phyloP scores from a whole-genome alignment of 257 asterid genomes.

The Solanum etuberosum region DNA sequence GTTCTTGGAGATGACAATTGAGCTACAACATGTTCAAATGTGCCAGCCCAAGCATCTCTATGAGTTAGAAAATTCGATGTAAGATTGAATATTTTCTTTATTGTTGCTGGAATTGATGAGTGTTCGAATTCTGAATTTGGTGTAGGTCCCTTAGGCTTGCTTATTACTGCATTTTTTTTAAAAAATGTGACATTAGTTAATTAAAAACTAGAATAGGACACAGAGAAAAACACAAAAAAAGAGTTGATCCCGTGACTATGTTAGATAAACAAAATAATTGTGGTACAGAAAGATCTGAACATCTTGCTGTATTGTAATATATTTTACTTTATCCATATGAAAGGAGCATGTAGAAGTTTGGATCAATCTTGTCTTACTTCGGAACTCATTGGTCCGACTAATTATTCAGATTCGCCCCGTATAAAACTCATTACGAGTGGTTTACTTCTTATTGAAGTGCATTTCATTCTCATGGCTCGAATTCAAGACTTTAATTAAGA shows the following conservation, averaged over 20 bases:
- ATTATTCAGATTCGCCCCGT: not conserved
- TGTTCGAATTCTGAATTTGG: conserved; percentile 65
- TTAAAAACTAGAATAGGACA: not conserved
- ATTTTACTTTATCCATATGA: not conserved
- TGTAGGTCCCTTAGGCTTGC: conserved; percentile 51
- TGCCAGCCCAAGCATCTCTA: conserved; percentile 89
- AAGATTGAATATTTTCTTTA: conserved; percentile 66
- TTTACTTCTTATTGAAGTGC: not conserved
- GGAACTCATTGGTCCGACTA: not conserved
- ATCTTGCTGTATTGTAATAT: not conserved
- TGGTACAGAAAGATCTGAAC: not conserved
- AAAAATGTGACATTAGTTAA: not conserved
- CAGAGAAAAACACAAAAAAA: not conserved
- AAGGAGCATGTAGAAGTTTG: not conserved
- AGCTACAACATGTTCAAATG: conserved; percentile 62
- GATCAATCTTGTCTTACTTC: not conserved
- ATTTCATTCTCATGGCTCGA: not conserved
- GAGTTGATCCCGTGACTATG: not conserved
- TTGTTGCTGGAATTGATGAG: conserved; percentile 74
- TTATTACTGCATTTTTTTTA: conserved; percentile 62
- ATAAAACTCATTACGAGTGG: not conserved
- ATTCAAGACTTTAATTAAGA: not conserved
- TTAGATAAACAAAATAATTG: not conserved
- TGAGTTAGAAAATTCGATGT: conserved; percentile 64
- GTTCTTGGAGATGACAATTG: conserved; percentile 58